These are phyloP conservation scores for Penicillium tannophilum DNA, from an alignment of 495 filamentous ascomycete genomes.

Conservation along the genomic window DNA sequence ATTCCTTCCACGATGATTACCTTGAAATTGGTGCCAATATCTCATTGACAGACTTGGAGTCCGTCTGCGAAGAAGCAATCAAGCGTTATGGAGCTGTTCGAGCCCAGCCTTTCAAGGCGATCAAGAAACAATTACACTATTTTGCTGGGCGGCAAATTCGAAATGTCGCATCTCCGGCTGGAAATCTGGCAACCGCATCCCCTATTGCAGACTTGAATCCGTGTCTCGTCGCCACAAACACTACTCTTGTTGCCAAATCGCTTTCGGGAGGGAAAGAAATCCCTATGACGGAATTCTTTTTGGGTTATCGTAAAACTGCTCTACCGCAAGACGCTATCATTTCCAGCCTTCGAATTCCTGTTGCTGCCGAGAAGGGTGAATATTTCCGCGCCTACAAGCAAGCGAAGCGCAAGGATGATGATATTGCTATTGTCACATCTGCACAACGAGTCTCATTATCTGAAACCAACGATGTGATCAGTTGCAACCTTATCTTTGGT, in stretches of 20 bases:
- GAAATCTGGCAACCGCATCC: constrained; percentile 92
- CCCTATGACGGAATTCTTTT: constrained; percentile 92
- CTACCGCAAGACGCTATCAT: constrained; percentile 83
- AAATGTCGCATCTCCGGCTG: constrained; percentile 94
- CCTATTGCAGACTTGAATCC: constrained; percentile 97
- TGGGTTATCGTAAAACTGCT: constrained; percentile 83
- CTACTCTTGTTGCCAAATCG: constrained; percentile 76
- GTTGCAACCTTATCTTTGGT: constrained; percentile 79
- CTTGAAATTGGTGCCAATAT: constrained; percentile 92
- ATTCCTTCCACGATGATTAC: constrained; percentile 74
- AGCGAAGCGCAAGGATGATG: constrained; percentile 93
- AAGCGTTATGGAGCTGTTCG: constrained; percentile 71
- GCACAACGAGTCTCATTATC: constrained; percentile 72
- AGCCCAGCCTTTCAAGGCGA: constrained; percentile 62
- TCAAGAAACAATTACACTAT: constrained; percentile 63
- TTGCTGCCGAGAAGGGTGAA: constrained; percentile 59
- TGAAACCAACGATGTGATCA: constrained; percentile 64
- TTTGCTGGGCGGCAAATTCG: constrained; percentile 96
- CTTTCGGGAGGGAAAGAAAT: constrained; percentile 71
- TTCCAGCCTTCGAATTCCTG: constrained; percentile 79
- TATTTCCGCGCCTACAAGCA: constrained; percentile 79
- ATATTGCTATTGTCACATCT: constrained; percentile 93
- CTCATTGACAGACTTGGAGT: constrained; percentile 72
- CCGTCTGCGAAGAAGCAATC: constrained; percentile 70
- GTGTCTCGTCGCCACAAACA: constrained; percentile 86